Evolutionary conservation across 2,329 filamentous ascomycete genomes (phyloP).

Genomic region (Talaromyces rugulosus): DNA sequence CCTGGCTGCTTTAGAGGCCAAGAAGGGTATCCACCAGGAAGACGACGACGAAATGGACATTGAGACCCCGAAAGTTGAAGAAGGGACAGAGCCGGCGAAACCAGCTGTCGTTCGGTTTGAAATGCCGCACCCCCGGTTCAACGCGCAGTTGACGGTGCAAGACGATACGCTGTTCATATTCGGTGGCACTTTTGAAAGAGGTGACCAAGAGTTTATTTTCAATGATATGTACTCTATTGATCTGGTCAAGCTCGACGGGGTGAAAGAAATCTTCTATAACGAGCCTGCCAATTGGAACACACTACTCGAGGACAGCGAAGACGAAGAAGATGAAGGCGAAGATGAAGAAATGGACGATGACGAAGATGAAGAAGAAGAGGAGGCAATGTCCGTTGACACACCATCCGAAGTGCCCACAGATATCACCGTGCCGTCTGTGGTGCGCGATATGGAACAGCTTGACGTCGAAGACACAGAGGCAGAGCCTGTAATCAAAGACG

Average conservation of each 20-base stretch:
- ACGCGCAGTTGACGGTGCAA: slow-evolving; percentile 83
- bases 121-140: slow-evolving; percentile 86
- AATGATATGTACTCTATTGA: slow-evolving; percentile 93
- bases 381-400: slow-evolving; percentile 42
- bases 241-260: slow-evolving; percentile 89
- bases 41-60: slow-evolving; percentile 37
- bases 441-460: slow-evolving; percentile 32
- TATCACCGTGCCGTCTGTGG: slow-evolving; percentile 31
- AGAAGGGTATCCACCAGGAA: slow-evolving; percentile 58
- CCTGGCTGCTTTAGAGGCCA: slow-evolving; percentile 77
- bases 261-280: slow-evolving; percentile 82
- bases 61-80: slow-evolving; percentile 48
- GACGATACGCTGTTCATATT: slow-evolving; percentile 92
- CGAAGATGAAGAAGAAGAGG: slow-evolving; percentile 40
- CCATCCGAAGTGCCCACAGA: slow-evolving; percentile 35
- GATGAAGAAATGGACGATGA: slow-evolving; percentile 37
- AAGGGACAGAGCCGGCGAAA: slow-evolving; percentile 49
- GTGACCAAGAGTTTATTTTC: slow-evolving; percentile 90
- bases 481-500: slow-evolving; percentile 59
- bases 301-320: slow-evolving; percentile 56
- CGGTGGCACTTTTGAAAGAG: slow-evolving; percentile 92
- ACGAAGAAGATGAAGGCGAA: slow-evolving; percentile 39
- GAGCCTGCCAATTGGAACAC: slow-evolving; percentile 82
- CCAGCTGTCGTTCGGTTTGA: slow-evolving; percentile 69
- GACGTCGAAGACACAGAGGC: slow-evolving; percentile 34